phyloP scores from a whole-genome alignment of 192 early-diverging fungal species.

The Diversispora eburnea region DNA sequence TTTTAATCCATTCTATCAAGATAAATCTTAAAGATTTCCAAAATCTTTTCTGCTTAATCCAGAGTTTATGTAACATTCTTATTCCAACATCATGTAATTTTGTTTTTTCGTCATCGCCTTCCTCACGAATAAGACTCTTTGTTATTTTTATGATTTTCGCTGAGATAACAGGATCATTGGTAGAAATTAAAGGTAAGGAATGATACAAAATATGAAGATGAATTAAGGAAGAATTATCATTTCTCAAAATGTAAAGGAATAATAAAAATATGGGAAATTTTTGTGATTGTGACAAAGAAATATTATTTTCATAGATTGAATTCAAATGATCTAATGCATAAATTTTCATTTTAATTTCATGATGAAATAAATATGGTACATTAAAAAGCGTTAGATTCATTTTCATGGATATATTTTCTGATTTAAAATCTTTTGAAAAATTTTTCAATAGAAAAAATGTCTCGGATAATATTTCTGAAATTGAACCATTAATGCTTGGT shows the following conservation, averaged over 20 bases:
- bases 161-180: constrained; percentile 46
- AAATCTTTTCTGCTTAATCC: constrained; percentile 47
- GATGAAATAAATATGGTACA: constrained; percentile 40
- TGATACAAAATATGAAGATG: constrained; percentile 44
- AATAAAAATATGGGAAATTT: constrained; percentile 44
- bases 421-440: constrained; percentile 19
- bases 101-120: constrained; percentile 30
- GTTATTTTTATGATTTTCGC: constrained; percentile 46
- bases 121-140: constrained; percentile 36
- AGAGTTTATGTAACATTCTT: constrained; percentile 42
- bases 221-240: constrained; percentile 30
- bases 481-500: constrained; percentile 2
- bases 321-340: constrained; percentile 17
- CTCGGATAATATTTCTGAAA: constrained; percentile 9
- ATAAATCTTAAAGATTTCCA: constrained; percentile 53
- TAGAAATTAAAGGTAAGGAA: constrained; percentile 45
- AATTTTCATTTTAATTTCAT: constrained; percentile 30
- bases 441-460: constrained; percentile 7
- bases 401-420: constrained; percentile 21
- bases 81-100: constrained; percentile 46
- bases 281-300: constrained; percentile 30
- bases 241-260: constrained; percentile 46
- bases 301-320: constrained; percentile 8
- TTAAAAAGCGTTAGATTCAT: constrained; percentile 32
- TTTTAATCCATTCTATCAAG: constrained; percentile 48